Evolutionary conservation across 805 yeast species (phyloP), one percentile per base, ranked within the genome.

Genomic region (Ogataea glucozyma): DNA sequence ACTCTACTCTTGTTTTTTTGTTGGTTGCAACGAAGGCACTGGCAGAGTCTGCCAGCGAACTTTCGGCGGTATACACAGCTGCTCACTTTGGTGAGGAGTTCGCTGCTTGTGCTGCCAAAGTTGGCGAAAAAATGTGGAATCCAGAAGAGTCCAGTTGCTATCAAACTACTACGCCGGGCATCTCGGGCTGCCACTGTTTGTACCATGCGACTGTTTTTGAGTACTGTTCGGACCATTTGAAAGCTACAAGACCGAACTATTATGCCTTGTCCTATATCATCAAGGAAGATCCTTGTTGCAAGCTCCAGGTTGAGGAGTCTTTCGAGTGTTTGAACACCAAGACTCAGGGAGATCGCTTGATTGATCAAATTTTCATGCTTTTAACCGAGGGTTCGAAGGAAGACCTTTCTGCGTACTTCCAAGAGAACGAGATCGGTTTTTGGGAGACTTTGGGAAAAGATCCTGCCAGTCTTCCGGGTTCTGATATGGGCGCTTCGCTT

Each of bases 11-110:
- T 3, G 12, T 30, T 21, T 4, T 30, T 17, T 6, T 10, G 22
- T 17, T 19, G 13, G 22, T 4, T 20, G 44, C 22, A 10, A 3
- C 14, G 7, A 40, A 18, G 11, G 22, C 14, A 22, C 8, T 12
- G 31, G 20, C 21, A 19, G 22, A 14, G 32, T 6, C 18, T 14
- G 31, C 18, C 6, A 22, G 9, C 29, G 26, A 34, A 4, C 34
- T 44, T 14, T 44, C 48, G 31, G 34, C 47, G 4, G 31, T 49
- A 6, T 49, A 52, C 43, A 41, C 34, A 17, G 38, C 43, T 22
- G 38, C 29, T 9, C 46, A 46, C 27, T 46, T 51, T 32, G 53
- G 51, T 11, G 27, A 38, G 6, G 31, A 42, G 8, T 52, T 52
- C 31, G 21, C 51, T 4, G 32, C 40, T 9, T 52, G 56, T 29